Percentiles rank a stretch among this genome's conserved stretches.
Conservation (phyloP, 2,329 filamentous ascomycete genomes). For the Phialemoniopsis sp. region DNA sequence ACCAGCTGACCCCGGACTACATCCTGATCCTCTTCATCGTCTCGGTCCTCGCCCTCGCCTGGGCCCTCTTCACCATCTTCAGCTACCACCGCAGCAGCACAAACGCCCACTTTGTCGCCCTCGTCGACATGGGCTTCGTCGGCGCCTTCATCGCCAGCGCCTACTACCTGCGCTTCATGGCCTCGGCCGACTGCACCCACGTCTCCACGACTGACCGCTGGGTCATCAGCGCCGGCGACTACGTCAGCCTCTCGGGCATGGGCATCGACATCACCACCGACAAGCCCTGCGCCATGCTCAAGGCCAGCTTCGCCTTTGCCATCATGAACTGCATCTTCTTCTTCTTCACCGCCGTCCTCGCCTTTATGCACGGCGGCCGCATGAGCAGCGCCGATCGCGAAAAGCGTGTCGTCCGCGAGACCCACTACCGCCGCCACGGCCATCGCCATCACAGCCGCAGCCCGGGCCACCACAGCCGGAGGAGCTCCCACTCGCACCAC, state of each 20-base stretch:
- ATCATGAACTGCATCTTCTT: slow-evolving; percentile 88
- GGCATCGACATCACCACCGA: slow-evolving; percentile 52
- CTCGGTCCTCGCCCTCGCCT: slow-evolving; percentile 57
- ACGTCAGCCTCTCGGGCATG: slow-evolving; percentile 50
- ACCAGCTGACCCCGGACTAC: slow-evolving; percentile 56
- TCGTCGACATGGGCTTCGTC: slow-evolving; percentile 58
- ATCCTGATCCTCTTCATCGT: slow-evolving; percentile 67
- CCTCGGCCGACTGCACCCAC: slow-evolving; percentile 62
- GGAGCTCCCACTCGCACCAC: slow-evolving; percentile 43
- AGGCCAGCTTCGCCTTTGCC: slow-evolving; percentile 81
- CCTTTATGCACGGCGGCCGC: slow-evolving; percentile 51
- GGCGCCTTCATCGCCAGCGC: slow-evolving; percentile 61
- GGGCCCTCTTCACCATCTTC: slow-evolving; percentile 63
- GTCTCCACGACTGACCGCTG: slow-evolving; percentile 46
- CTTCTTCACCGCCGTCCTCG: slow-evolving; percentile 69
- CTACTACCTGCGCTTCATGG: slow-evolving; percentile 55
- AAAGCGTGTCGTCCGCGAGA: slow-evolving; percentile 45
- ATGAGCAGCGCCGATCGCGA: slow-evolving; percentile 36
- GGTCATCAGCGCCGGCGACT: slow-evolving; percentile 56
- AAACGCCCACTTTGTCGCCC: slow-evolving; percentile 57
- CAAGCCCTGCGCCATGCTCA: slow-evolving; percentile 88
- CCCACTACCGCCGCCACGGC: slow-evolving; percentile 31
- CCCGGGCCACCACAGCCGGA: slow-evolving; percentile 30
- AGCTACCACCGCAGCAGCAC: slow-evolving; percentile 58
- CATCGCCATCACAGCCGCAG: slow-evolving; percentile 32